A percentile compares a stretch with the other conserved stretches of the same genome.
Conservation (phyloP, 2,329 filamentous ascomycete species). For the Pyricularia sp. region DNA sequence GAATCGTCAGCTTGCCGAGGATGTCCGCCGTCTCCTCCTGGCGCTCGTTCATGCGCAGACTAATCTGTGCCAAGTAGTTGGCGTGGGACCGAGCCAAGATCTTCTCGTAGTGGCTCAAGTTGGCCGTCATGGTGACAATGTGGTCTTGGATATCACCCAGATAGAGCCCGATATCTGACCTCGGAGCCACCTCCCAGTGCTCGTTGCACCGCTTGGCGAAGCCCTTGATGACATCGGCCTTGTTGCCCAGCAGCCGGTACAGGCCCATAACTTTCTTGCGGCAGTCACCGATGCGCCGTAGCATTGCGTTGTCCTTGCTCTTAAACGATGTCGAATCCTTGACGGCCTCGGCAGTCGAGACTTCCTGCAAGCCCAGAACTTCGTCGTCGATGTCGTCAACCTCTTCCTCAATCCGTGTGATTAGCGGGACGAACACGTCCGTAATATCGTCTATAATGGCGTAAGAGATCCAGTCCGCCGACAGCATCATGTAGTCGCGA, state of each 20-base stretch:
- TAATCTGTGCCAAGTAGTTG: conserved; percentile 99
- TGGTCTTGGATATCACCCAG: conserved; percentile 98
- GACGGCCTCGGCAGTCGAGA: conserved; percentile 10
- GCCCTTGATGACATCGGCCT: conserved; percentile 97
- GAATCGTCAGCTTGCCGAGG: conserved; percentile 84
- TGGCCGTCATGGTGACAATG: conserved; percentile 97
- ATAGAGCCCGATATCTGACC: conserved; percentile 95
- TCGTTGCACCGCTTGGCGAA: conserved; percentile 98
- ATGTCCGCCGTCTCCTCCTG: conserved; percentile 94
- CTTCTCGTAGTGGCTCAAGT: conserved; percentile 91
- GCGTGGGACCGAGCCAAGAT: conserved; percentile 85
- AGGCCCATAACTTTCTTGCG: conserved; percentile 96
- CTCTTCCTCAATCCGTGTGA: conserved; percentile 88
- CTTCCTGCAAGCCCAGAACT: conserved; percentile 73
- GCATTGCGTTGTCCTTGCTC: conserved; percentile 55
- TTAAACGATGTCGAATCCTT: conserved; percentile 21
- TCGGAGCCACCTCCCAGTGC: conserved; percentile 90
- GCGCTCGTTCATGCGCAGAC: conserved; percentile 97
- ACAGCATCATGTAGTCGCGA: conserved; percentile 85
- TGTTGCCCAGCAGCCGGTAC: conserved; percentile 87
- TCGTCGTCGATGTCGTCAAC: conserved; percentile 94
- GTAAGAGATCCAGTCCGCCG: conserved; percentile 97
- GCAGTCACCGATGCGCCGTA: conserved; percentile 85
- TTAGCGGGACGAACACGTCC: conserved; percentile 87
- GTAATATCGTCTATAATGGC: conserved; percentile 98